Conservation (phyloP, 1,139 yeast species). For the Candida dubliniensis region DNA sequence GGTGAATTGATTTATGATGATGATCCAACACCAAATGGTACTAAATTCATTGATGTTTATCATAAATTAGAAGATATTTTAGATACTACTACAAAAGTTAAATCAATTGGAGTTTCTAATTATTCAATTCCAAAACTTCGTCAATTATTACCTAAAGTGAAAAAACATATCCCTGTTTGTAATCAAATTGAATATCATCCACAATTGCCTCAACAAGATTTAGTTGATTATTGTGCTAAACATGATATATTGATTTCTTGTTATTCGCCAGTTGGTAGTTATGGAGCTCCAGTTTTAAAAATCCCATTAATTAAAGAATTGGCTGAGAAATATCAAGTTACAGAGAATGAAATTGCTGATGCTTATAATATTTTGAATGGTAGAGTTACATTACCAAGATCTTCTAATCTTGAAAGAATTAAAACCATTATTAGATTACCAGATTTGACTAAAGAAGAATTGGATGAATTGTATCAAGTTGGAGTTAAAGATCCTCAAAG, state of each 20-base stretch:
- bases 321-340: conserved; percentile 32
- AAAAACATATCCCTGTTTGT: conserved; percentile 29
- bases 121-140: conserved; percentile 30
- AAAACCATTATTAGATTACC: conserved; percentile 34
- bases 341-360: conserved; percentile 34
- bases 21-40: conserved; percentile 36
- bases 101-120: conserved; percentile 35
- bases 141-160: conserved; percentile 27
- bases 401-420: conserved; percentile 39
- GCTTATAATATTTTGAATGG: conserved; percentile 41
- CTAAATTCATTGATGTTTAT: conserved; percentile 47
- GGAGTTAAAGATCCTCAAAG: conserved; percentile 47
- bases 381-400: conserved; percentile 35
- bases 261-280: conserved; percentile 38
- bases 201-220: conserved; percentile 39
- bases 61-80: conserved; percentile 46
- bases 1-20: conserved; percentile 46
- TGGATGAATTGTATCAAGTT: conserved; percentile 38
- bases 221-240: conserved; percentile 27
- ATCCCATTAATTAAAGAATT: conserved; percentile 31
- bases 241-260: conserved; percentile 30
- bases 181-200: conserved; percentile 43
- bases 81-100: conserved; percentile 28
- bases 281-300: conserved; percentile 38
- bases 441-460: conserved; percentile 43